These are phyloP conservation scores for Aureobasidium uvarum DNA, from an alignment of 2,329 filamentous ascomycete species.

Conservation along the genomic window DNA sequence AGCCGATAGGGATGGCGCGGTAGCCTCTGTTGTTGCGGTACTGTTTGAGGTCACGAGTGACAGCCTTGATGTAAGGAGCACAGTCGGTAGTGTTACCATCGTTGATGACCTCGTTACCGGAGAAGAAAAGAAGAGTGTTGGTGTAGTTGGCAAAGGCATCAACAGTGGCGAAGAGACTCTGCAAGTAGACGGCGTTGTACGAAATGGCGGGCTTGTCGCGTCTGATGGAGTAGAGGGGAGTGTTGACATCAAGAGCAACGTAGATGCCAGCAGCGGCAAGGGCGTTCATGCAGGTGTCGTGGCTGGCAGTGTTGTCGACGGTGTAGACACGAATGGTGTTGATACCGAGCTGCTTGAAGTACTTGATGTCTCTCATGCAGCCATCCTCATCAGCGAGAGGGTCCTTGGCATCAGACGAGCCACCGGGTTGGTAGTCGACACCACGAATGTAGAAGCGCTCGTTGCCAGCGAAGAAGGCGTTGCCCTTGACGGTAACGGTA, in stretches of 20 bases:
- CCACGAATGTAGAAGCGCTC: constrained; percentile 61
- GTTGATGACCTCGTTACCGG: constrained; percentile 73
- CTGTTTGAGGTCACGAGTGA: constrained; percentile 76
- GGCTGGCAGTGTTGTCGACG: constrained; percentile 78
- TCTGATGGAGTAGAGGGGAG: constrained; percentile 84
- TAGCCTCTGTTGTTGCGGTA: constrained; percentile 71
- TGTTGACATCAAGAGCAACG: constrained; percentile 88
- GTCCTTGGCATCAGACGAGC: constrained; percentile 63
- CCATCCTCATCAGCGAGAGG: constrained; percentile 68
- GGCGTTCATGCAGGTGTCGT: constrained; percentile 80
- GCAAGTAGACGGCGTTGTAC: constrained; percentile 85
- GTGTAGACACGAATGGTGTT: constrained; percentile 94
- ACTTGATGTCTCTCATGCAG: constrained; percentile 75
- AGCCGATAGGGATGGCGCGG: constrained; percentile 71
- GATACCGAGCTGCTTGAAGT: constrained; percentile 82
- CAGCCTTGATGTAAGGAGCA: constrained; percentile 68
- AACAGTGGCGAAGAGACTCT: constrained; percentile 82
- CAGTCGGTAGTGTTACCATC: constrained; percentile 60
- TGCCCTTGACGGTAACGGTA: constrained; percentile 62
- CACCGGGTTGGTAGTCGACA: constrained; percentile 57
- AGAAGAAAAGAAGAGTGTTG: constrained; percentile 85
- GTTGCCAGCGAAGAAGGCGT: constrained; percentile 63
- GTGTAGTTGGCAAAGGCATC: constrained; percentile 77
- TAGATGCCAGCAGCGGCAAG: constrained; percentile 86
- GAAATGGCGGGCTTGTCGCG: constrained; percentile 68